Percentiles rank a stretch among this genome's conserved stretches.
phyloP scores from a whole-genome alignment of 257 asterid genomes.

The Gentiana dahurica region DNA sequence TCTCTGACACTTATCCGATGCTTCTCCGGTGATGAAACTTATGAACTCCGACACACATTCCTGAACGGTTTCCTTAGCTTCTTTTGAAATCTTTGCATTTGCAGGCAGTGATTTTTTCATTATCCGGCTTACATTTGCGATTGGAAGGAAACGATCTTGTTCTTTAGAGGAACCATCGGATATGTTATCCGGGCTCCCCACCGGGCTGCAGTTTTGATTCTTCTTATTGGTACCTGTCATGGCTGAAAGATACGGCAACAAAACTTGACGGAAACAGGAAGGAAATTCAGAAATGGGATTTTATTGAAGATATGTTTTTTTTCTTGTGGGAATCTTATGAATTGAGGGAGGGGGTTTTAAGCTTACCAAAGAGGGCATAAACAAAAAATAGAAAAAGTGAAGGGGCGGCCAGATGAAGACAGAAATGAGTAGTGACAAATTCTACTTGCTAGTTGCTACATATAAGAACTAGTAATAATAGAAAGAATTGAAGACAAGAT shows the following conservation, averaged over 20 bases:
- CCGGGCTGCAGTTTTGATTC: conserved; percentile 6
- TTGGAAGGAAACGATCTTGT: conserved; percentile 15
- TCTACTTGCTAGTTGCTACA: no score
- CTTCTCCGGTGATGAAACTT: conserved; percentile 19
- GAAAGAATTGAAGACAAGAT: no score
- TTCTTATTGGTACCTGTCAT: conserved; percentile 8
- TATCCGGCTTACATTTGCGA: conserved; percentile 16
- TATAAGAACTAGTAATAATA: no score
- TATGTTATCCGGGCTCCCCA: conserved; percentile 5
- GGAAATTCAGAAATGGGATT: neutral
- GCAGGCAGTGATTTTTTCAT: conserved; percentile 18
- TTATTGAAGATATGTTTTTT: neutral
- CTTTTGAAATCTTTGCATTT: conserved; percentile 15
- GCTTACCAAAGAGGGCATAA: neutral
- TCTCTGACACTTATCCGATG: conserved; percentile 19
- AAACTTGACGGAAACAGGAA: no score
- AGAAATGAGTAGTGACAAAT: neutral
- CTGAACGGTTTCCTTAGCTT: conserved; percentile 15
- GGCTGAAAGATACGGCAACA: neutral
- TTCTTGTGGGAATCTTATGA: conserved; percentile 1
- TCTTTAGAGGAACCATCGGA: conserved; percentile 8
- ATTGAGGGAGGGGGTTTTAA: neutral
- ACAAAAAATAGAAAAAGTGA: conserved; percentile 9
- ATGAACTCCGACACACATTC: conserved; percentile 22
- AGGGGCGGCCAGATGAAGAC: conserved; percentile 15